Percentiles rank a stretch among this genome's conserved stretches.
These are phyloP conservation scores for Clonostachys sp. DNA, from an alignment of 2,329 filamentous ascomycete genomes.

Conservation along the genomic window DNA sequence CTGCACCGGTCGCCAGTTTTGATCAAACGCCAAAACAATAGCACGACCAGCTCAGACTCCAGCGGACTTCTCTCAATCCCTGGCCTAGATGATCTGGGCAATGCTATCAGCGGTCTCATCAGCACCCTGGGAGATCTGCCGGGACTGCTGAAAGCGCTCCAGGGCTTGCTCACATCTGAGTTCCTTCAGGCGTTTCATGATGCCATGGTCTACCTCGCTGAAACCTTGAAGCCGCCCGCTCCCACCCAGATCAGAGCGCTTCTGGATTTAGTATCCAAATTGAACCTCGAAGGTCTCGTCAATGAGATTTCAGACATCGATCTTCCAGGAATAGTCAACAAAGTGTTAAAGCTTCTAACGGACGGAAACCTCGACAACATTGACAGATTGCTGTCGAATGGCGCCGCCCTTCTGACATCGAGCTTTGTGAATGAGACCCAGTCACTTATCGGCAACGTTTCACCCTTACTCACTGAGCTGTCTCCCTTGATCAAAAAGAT, in stretches of 20 bases:
- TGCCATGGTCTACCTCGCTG: conserved; percentile 31
- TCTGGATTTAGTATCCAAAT: conserved; percentile 18
- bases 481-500: conserved; percentile 14
- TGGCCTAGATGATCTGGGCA: conserved; percentile 11
- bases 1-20: not conserved
- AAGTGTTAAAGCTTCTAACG: conserved; percentile 20
- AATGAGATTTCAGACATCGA: conserved; percentile 21
- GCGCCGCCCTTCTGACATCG: conserved; percentile 25
- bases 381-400: conserved; percentile 25
- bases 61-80: conserved; percentile 2
- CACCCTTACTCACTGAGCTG: conserved; percentile 20
- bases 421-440: conserved; percentile 23
- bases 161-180: conserved; percentile 24
- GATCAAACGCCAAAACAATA: conserved; percentile 1
- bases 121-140: conserved; percentile 1
- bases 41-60: not conserved
- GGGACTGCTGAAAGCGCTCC: conserved; percentile 13
- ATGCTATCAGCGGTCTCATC: conserved; percentile 13
- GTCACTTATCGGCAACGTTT: conserved; percentile 24
- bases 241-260: conserved; percentile 19
- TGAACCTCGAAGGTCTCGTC: conserved; percentile 25
- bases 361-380: conserved; percentile 24
- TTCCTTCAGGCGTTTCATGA: conserved; percentile 34
- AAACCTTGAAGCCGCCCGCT: conserved; percentile 28
- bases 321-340: conserved; percentile 18